Evolutionary conservation across 495 filamentous ascomycete genomes (phyloP).

Genomic region (Penicillium simplicissimum): DNA sequence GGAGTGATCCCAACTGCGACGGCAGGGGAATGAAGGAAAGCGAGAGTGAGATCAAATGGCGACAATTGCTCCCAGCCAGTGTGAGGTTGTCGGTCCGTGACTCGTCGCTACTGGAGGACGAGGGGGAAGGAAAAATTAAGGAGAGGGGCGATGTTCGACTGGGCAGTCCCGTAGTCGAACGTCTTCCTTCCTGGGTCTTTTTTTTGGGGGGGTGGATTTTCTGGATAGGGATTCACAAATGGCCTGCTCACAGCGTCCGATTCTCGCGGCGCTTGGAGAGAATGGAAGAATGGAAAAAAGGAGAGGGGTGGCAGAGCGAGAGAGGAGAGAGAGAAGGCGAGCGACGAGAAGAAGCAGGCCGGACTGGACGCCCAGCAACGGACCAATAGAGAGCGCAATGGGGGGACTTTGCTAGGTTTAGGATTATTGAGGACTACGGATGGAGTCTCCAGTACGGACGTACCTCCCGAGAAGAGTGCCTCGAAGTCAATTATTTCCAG

Average conservation of each 20-base stretch:
- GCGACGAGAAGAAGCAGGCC: constrained; percentile 16
- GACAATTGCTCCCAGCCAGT: constrained; percentile 31
- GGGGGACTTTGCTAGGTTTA: not conserved
- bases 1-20: constrained; percentile 5
- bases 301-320: constrained; percentile 18
- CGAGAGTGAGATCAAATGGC: constrained; percentile 17
- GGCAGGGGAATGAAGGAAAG: constrained; percentile 12
- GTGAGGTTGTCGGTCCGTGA: constrained; percentile 20
- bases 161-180: constrained; percentile 22
- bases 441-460: not conserved
- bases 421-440: not conserved
- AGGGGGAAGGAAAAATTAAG: not conserved
- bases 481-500: not conserved
- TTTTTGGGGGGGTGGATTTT: constrained; percentile 15
- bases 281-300: constrained; percentile 25
- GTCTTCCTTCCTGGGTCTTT: constrained; percentile 16
- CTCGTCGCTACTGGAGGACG: constrained; percentile 26
- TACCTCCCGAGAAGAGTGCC: not conserved
- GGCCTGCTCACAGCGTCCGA: constrained; percentile 48
- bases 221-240: constrained; percentile 30
- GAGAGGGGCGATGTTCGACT: constrained; percentile 14
- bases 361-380: not conserved
- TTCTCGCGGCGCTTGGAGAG: constrained; percentile 43
- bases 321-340: constrained; percentile 14
- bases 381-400: not conserved